phyloP scores from a whole-genome alignment of 2,329 filamentous ascomycete species.

The Nigrospora sphaerica region DNA sequence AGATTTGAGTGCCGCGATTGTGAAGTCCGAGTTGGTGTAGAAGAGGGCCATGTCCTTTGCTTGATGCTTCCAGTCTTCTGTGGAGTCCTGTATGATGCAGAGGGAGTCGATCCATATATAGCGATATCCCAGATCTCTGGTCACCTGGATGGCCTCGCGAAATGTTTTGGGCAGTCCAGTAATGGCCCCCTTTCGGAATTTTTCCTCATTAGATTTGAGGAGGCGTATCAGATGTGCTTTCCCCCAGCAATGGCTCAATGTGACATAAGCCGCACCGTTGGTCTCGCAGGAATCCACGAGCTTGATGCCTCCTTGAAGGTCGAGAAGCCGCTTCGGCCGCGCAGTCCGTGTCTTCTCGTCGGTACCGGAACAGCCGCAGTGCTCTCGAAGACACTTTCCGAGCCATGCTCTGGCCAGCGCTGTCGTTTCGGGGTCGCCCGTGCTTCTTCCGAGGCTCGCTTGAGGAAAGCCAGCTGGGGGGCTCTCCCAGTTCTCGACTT shows the following conservation, averaged over 20 bases:
- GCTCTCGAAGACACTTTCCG: not conserved
- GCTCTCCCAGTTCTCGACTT: too few relatives aligned
- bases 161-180: constrained; percentile 3
- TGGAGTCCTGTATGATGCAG: constrained; percentile 6
- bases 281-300: not conserved
- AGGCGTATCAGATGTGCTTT: not conserved
- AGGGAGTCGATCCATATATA: constrained; percentile 8
- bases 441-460: not conserved
- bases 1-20: constrained; percentile 3
- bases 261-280: not conserved
- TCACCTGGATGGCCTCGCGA: constrained; percentile 1
- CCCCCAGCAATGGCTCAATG: constrained; percentile 4
- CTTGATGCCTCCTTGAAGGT: not conserved
- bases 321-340: not conserved
- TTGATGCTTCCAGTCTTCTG: constrained; percentile 1
- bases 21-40: constrained; percentile 4
- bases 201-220: not conserved
- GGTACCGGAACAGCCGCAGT: not conserved
- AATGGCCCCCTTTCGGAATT: not conserved
- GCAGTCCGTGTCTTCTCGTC: constrained; percentile 1
- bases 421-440: constrained; percentile 1
- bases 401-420: not conserved
- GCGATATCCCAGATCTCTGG: not conserved
- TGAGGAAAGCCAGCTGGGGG: not conserved
- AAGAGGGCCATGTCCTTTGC: constrained; percentile 3